Conservation (phyloP, 2,329 filamentous ascomycete genomes). For the Claviceps purpurea region DNA sequence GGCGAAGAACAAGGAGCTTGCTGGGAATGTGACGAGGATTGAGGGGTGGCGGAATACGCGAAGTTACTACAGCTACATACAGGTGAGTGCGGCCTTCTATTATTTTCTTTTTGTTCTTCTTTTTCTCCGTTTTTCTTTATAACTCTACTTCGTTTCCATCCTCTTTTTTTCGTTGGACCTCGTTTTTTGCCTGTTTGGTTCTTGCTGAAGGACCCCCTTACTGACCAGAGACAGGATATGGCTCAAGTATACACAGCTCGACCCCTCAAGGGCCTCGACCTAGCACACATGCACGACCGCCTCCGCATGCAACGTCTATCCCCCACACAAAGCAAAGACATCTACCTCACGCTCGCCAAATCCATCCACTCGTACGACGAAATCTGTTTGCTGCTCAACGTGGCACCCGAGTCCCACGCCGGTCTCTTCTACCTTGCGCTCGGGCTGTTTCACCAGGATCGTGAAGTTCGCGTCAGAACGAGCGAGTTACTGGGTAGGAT, state of each 20-base stretch:
- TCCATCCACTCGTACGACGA: slow-evolving; percentile 71
- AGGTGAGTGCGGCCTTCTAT: slow-evolving; percentile 34
- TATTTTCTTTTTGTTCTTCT: too few relatives aligned
- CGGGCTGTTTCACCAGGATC: slow-evolving; percentile 81
- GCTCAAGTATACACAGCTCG: slow-evolving; percentile 49
- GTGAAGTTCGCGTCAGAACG: slow-evolving; percentile 63
- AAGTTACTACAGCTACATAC: slow-evolving; percentile 91
- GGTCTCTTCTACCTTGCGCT: slow-evolving; percentile 85
- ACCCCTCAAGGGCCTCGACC: slow-evolving; percentile 67
- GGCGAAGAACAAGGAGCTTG: slow-evolving; percentile 70
- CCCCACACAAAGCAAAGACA: slow-evolving; percentile 62
- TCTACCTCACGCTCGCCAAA: slow-evolving; percentile 70
- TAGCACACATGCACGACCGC: slow-evolving; percentile 87
- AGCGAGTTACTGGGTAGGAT: slow-evolving; percentile 73
- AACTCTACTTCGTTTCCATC: too few relatives aligned
- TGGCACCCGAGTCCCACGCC: slow-evolving; percentile 73
- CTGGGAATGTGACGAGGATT: slow-evolving; percentile 81
- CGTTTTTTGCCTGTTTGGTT: neutral
- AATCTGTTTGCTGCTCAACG: slow-evolving; percentile 69
- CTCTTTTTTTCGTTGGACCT: neutral
- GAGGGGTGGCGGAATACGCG: slow-evolving; percentile 95
- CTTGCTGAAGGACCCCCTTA: neutral
- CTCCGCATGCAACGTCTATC: slow-evolving; percentile 70
- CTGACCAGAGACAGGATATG: slow-evolving; percentile 36
- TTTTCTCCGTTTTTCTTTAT: too few relatives aligned